Evolutionary conservation across 805 yeast species (phyloP).

Genomic region (Candida suzukii): DNA sequence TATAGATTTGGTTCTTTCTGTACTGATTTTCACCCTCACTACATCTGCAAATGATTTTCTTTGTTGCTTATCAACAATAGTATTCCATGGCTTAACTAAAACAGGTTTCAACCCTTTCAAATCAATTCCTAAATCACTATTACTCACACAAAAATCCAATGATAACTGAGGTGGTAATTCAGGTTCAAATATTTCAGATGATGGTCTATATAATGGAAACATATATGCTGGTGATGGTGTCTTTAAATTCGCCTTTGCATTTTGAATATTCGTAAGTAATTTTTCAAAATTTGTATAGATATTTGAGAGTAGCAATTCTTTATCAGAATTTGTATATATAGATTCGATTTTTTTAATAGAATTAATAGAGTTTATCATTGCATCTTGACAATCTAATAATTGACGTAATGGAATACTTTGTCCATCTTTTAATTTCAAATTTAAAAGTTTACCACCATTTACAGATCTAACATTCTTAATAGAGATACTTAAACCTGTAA

Average conservation of each 20-base stretch:
- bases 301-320: constrained; percentile 13
- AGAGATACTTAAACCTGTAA: constrained; percentile 38
- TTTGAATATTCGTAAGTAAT: constrained; percentile 23
- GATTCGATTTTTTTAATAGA: constrained; percentile 30
- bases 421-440: constrained; percentile 30
- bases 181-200: constrained; percentile 35
- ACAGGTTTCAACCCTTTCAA: constrained; percentile 43
- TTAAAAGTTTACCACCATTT: constrained; percentile 34
- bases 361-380: constrained; percentile 35
- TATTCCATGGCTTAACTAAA: constrained; percentile 57
- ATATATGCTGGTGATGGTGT: constrained; percentile 48
- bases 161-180: constrained; percentile 38
- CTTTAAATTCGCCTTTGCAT: constrained; percentile 31
- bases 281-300: constrained; percentile 17
- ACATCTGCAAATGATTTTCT: constrained; percentile 48
- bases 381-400: constrained; percentile 27
- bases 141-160: constrained; percentile 51
- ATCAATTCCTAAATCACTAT: constrained; percentile 58
- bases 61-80: constrained; percentile 37
- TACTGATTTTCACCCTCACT: constrained; percentile 47
- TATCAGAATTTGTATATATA: constrained; percentile 13
- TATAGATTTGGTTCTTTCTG: constrained; percentile 31
- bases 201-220: constrained; percentile 49
- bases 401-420: constrained; percentile 35
- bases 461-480: constrained; percentile 29